Conservation (phyloP, 2,329 filamentous ascomycete genomes). For the Colletotrichum cereale region DNA sequence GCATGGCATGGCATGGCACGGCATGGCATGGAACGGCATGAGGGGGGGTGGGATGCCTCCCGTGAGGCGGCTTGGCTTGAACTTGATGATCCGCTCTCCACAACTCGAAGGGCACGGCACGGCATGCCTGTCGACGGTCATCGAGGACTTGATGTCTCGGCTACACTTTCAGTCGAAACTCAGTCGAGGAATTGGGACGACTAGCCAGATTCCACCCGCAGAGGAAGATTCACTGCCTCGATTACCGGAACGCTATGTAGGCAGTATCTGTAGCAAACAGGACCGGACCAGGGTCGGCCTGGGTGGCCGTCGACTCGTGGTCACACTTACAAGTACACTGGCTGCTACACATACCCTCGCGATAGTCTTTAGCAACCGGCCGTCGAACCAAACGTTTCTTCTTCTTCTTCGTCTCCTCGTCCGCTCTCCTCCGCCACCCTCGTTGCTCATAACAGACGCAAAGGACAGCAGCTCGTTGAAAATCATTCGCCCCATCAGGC, state of each 20-base stretch:
- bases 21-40: background rate
- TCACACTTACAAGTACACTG: background rate
- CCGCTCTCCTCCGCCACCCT: background rate
- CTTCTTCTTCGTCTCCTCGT: background rate
- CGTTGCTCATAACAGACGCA: background rate
- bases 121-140: conserved; percentile 2
- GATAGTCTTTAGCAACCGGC: background rate
- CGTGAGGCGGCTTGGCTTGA: background rate
- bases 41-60: background rate
- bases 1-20: background rate
- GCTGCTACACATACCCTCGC: background rate
- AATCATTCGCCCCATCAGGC: too few species aligned
- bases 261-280: background rate
- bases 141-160: background rate
- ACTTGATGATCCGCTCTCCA: background rate
- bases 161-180: conserved; percentile 3
- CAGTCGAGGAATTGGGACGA: background rate
- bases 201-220: background rate
- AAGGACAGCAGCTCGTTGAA: too few species aligned
- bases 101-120: background rate
- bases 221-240: background rate
- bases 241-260: background rate
- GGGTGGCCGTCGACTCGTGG: background rate
- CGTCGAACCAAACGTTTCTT: background rate
- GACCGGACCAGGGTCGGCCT: background rate